Base-by-base conservation (phyloP, 2,329 filamentous ascomycete genomes). In the Fusarium algeriense region DNA sequence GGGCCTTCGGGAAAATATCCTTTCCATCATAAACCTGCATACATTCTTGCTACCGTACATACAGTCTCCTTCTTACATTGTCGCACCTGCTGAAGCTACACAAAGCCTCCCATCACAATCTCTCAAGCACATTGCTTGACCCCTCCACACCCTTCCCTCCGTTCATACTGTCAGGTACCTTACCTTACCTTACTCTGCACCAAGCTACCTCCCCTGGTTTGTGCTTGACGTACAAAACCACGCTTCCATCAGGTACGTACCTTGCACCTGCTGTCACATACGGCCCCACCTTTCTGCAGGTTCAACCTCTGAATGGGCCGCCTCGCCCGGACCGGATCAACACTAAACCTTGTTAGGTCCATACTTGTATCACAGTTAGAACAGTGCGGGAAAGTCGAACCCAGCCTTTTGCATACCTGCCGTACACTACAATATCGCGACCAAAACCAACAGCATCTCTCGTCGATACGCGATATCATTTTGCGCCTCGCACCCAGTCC, bases 311-410 rank as follows among this genome's bases (percentile, higher is more conserved):
- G 73, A 81, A 68, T 80, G 77, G 78, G 15, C 68, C 64, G 64
- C 59, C 58, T 64, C 50, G 61, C 62, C 76, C 79, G 77, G 78
- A 80, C 75, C 78, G 78, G 78, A 81, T 80, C 79, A 81, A 81
- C 79, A 77, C 79, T 80, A 80, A 81, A 81, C 80, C 79, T 81
- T 79, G 76, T 78, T 75, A 74, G 75, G 58, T 43, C 52, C 67
- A 50, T 64, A 74, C 73, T 73, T 73, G 74, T 72, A 48, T 75
- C 77, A 68, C 53, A 55, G 40, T 55, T 35, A 48, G 53, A 55
- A 82, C 80, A 82, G 81, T 82, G 81, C 81, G 81, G 77, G 81
- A 82, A 81, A 81, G 76, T 78, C 75, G 75, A 81, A 78, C 76
- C 80, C 78, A 78, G 76, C 79, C 76, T 79, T 77, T 77, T 75